Evolutionary conservation across 768 basidiomycete species (phyloP).

Genomic region (Boletellus ananas): DNA sequence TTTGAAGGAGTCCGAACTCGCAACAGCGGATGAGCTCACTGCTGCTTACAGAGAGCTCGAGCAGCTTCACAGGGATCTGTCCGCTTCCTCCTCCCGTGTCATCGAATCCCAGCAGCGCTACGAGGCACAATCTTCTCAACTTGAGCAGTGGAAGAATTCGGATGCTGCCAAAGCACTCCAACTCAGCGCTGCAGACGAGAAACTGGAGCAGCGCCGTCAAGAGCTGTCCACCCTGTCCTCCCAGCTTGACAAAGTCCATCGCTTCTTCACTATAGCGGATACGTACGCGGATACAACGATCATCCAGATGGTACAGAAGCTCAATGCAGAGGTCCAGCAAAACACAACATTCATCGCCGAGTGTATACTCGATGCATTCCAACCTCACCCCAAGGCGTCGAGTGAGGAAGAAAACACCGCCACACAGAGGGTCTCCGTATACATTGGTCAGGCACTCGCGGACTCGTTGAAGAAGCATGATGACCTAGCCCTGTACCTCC

Average conservation of each 20-base stretch:
- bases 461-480: neutral
- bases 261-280: slow-evolving; percentile 6
- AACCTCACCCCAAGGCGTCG: neutral
- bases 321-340: slow-evolving; percentile 14
- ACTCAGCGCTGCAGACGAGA: too few species aligned
- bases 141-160: too few species aligned
- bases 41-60: too few species aligned
- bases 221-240: neutral
- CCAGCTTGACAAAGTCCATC: slow-evolving; percentile 1
- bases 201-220: too few species aligned
- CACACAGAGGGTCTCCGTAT: neutral
- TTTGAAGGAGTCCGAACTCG: too few species aligned
- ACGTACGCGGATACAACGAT: slow-evolving; percentile 6
- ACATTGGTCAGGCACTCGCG: slow-evolving; percentile 2
- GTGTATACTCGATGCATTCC: neutral
- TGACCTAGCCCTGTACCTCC: slow-evolving; percentile 2
- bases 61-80: too few species aligned
- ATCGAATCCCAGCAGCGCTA: too few species aligned
- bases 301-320: slow-evolving; percentile 5
- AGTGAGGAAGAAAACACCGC: neutral
- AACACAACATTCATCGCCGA: slow-evolving; percentile 10
- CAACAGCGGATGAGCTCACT: too few species aligned
- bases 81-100: too few species aligned
- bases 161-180: too few species aligned
- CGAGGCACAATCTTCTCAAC: too few species aligned